These are phyloP conservation scores for Aspergillus flavus DNA, from an alignment of 2,329 filamentous ascomycete genomes.

Conservation along the genomic window DNA sequence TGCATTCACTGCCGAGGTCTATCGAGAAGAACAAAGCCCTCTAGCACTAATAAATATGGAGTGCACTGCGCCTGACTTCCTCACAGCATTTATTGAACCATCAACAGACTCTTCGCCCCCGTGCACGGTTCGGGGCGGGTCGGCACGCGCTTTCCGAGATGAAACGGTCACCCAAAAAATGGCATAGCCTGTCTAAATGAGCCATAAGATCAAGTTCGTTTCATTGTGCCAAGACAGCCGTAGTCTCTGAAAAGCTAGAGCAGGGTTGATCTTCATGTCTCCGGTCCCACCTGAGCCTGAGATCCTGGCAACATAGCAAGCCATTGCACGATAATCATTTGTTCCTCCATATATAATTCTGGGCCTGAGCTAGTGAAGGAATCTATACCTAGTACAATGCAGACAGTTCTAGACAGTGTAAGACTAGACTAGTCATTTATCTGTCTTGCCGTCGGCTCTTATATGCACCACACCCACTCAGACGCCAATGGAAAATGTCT, in stretches of 20 bases:
- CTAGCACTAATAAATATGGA: neutral
- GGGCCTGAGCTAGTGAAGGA: neutral
- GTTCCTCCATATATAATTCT: neutral
- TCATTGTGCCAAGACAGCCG: neutral
- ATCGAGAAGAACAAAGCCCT: neutral
- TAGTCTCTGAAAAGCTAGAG: neutral
- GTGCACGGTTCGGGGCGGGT: neutral
- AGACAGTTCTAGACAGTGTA: neutral
- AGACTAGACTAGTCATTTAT: neutral
- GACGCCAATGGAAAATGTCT: neutral
- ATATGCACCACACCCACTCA: neutral
- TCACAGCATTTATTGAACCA: neutral
- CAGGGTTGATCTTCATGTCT: neutral
- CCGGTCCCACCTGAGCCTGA: neutral
- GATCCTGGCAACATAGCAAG: neutral
- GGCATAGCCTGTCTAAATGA: neutral
- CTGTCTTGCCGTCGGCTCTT: neutral
- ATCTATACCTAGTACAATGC: neutral
- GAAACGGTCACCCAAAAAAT: neutral
- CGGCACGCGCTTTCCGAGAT: neutral
- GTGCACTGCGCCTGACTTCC: neutral
- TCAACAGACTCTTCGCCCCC: neutral
- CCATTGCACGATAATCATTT: neutral
- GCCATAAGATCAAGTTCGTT: neutral
- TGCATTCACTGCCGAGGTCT: neutral